Percentiles rank a stretch among this genome's conserved stretches.
Conservation (phyloP, 2,329 filamentous ascomycete species). For the Xylariaceae sp. region DNA sequence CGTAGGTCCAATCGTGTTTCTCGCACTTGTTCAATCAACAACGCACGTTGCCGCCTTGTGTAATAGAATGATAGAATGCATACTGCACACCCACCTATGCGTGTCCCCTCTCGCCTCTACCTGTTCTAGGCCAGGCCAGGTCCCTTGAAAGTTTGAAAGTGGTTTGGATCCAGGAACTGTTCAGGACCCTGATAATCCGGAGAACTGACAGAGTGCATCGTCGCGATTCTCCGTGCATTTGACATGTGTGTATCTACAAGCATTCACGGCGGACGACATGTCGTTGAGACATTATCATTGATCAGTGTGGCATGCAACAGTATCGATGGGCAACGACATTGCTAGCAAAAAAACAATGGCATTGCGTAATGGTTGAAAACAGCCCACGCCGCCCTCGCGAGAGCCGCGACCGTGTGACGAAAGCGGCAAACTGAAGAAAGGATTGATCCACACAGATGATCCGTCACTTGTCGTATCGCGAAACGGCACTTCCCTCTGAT, state of each 20-base stretch:
- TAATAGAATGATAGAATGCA: slow-evolving; percentile 2
- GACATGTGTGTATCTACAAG: slow-evolving; percentile 1
- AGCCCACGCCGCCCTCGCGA: slow-evolving; percentile 5
- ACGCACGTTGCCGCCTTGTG: slow-evolving; percentile 12
- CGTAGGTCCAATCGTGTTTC: slow-evolving; percentile 17
- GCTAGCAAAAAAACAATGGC: not conserved
- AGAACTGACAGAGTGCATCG: slow-evolving; percentile 2
- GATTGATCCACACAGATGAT: not conserved
- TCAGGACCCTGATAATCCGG: slow-evolving; percentile 10
- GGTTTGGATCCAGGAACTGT: slow-evolving; percentile 10
- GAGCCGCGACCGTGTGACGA: slow-evolving; percentile 25
- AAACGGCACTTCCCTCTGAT: too few relatives aligned
- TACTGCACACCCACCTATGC: slow-evolving; percentile 13
- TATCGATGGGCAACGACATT: not conserved
- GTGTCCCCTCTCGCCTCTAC: slow-evolving; percentile 5
- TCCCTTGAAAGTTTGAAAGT: slow-evolving; percentile 5
- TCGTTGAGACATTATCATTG: not conserved
- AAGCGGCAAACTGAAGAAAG: slow-evolving; percentile 23
- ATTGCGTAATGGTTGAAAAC: not conserved
- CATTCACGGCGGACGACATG: not conserved
- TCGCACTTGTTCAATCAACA: slow-evolving; percentile 12
- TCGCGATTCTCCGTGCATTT: not conserved
- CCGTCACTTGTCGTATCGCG: too few relatives aligned
- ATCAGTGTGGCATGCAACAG: too few relatives aligned
- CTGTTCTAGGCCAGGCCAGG: slow-evolving; percentile 1